Evolutionary conservation across 1,284 basidiomycete genomes (phyloP).

Genomic region (Heterobasidion irregulare): DNA sequence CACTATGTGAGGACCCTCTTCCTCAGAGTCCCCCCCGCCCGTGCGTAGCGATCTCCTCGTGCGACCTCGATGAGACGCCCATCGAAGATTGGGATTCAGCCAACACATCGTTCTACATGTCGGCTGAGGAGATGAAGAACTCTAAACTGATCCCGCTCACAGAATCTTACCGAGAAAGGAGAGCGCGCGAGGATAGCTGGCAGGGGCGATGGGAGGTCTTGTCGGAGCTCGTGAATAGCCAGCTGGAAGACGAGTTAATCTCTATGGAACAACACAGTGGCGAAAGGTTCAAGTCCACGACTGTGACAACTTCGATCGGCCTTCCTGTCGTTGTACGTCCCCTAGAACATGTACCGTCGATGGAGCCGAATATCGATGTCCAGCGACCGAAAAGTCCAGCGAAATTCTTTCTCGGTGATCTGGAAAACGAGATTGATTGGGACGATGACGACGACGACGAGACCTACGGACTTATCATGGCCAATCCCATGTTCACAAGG

Average conservation of each 20-base stretch:
- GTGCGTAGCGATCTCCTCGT: background rate
- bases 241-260: slow-evolving; percentile 1
- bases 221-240: slow-evolving; percentile 10
- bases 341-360: slow-evolving; percentile 2
- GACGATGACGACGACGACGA: slow-evolving; percentile 14
- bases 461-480: slow-evolving; percentile 13
- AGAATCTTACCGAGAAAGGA: background rate
- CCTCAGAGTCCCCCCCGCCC: background rate
- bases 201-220: slow-evolving; percentile 20
- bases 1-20: background rate
- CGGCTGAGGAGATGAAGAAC: too few species aligned
- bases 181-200: slow-evolving; percentile 16
- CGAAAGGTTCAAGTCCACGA: slow-evolving; percentile 1
- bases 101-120: background rate
- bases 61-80: background rate
- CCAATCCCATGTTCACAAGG: slow-evolving; percentile 10
- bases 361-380: background rate
- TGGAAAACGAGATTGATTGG: slow-evolving; percentile 1
- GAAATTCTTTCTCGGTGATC: slow-evolving; percentile 6
- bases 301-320: slow-evolving; percentile 10
- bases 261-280: background rate
- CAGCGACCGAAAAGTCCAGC: background rate
- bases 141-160: too few species aligned
- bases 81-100: background rate
- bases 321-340: slow-evolving; percentile 9